These are phyloP conservation scores for Poterioochromonas sp. DNA, from an alignment of 352 stramenopile species.

Conservation along the genomic window DNA sequence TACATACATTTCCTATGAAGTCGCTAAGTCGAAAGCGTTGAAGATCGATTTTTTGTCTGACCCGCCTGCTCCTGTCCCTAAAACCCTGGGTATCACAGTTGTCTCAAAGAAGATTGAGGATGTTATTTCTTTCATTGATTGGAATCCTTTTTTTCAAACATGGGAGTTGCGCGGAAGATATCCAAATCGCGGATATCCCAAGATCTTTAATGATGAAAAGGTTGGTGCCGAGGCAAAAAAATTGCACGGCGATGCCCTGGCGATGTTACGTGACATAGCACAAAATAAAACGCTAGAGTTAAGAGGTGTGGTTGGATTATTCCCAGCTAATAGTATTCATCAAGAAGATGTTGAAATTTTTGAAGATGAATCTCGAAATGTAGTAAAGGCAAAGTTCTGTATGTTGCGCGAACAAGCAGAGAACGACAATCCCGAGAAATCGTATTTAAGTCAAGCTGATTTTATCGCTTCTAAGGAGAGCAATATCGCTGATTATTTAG, in stretches of 20 bases:
- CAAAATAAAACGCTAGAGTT: constrained; percentile 76
- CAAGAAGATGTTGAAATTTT: constrained; percentile 91
- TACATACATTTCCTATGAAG: constrained; percentile 64
- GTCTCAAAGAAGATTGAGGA: constrained; percentile 75
- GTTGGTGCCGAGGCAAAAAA: constrained; percentile 88
- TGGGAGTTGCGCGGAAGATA: constrained; percentile 93
- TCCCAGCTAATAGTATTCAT: constrained; percentile 71
- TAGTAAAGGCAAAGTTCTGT: constrained; percentile 76
- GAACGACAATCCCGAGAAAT: constrained; percentile 80
- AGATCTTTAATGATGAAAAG: constrained; percentile 93
- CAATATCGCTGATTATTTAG: constrained; percentile 70
- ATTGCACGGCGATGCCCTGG: constrained; percentile 89
- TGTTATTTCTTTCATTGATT: constrained; percentile 92
- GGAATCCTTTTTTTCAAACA: constrained; percentile 97
- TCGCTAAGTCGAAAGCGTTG: constrained; percentile 65
- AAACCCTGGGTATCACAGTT: constrained; percentile 68
- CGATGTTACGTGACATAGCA: constrained; percentile 74
- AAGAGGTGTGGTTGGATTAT: constrained; percentile 82
- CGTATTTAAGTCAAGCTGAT: constrained; percentile 85
- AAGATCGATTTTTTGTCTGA: constrained; percentile 76
- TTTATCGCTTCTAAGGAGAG: constrained; percentile 73
- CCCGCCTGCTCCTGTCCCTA: constrained; percentile 67
- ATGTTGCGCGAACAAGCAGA: constrained; percentile 93
- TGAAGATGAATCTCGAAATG: constrained; percentile 56
- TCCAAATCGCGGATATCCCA: constrained; percentile 91